These are phyloP conservation scores for Cicer bijugum DNA, from an alignment of 306 rosid genomes.

Conservation along the genomic window DNA sequence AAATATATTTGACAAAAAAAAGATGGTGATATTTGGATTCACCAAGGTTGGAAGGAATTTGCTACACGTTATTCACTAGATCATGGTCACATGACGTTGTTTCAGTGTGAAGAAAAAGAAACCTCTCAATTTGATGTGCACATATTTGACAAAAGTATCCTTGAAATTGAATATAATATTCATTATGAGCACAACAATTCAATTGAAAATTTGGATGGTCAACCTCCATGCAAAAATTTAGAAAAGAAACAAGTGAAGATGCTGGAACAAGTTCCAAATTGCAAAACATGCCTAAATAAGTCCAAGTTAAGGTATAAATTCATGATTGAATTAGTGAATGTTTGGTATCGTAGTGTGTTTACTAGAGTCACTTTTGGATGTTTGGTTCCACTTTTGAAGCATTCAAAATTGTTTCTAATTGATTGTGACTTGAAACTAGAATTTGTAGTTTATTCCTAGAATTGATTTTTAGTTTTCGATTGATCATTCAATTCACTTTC, in stretches of 20 bases:
- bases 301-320: constrained; percentile 2
- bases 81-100: not conserved
- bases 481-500: too few species aligned
- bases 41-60: constrained; percentile 33
- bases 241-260: not conserved
- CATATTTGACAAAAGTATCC: not conserved
- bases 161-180: constrained; percentile 1
- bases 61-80: constrained; percentile 13
- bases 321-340: not conserved
- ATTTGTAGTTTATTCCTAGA: too few species aligned
- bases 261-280: constrained; percentile 18
- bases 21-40: constrained; percentile 29
- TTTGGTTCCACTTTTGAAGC: too few species aligned
- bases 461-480: too few species aligned
- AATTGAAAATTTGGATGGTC: constrained; percentile 7
- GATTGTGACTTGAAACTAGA: too few species aligned
- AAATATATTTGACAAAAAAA: constrained; percentile 17
- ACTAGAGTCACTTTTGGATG: too few species aligned
- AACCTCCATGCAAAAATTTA: not conserved
- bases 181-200: not conserved
- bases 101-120: not conserved
- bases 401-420: too few species aligned
- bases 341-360: too few species aligned
- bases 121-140: not conserved
- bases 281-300: not conserved